phyloP scores from a whole-genome alignment of 2,329 filamentous ascomycete genomes.

The Colletotrichum trifolii region DNA sequence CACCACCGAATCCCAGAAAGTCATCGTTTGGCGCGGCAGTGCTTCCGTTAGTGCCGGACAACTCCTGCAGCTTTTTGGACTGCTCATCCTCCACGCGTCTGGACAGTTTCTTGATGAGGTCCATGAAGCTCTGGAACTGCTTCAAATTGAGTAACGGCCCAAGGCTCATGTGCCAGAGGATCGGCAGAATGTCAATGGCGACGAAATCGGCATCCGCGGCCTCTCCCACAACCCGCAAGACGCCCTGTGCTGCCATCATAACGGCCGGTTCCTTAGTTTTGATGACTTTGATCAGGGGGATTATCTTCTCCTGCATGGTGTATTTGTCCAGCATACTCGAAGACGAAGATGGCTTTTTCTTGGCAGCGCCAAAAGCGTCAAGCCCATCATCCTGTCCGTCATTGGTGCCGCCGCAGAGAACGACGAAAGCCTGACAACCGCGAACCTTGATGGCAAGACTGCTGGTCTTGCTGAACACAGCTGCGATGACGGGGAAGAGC shows the following conservation, averaged over 20 bases:
- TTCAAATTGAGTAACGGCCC: conserved; percentile 88
- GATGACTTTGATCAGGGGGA: conserved; percentile 89
- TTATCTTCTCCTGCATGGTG: conserved; percentile 97
- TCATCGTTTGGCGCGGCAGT: conserved; percentile 67
- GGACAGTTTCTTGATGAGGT: conserved; percentile 84
- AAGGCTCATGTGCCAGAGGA: conserved; percentile 91
- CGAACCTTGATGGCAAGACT: conserved; percentile 95
- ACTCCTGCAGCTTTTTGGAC: conserved; percentile 85
- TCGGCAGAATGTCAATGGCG: conserved; percentile 88
- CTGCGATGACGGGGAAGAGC: conserved; percentile 90
- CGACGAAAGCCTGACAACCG: conserved; percentile 88
- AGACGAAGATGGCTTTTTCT: conserved; percentile 71
- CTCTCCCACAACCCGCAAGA: conserved; percentile 84
- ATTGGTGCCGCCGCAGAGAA: conserved; percentile 83
- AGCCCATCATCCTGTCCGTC: conserved; percentile 75
- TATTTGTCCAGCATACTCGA: conserved; percentile 94
- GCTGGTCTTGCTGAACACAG: conserved; percentile 91
- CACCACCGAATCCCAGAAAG: conserved; percentile 76
- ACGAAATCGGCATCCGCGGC: conserved; percentile 90
- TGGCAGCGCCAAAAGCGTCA: conserved; percentile 71
- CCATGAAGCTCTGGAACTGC: conserved; percentile 92
- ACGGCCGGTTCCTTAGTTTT: conserved; percentile 98
- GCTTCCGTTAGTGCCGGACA: conserved; percentile 70
- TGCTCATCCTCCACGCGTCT: conserved; percentile 89
- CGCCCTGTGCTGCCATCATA: conserved; percentile 91